These are phyloP conservation scores for Dictyostelium firmibasis DNA, from an alignment of 78 protist species.

Conservation along the genomic window DNA sequence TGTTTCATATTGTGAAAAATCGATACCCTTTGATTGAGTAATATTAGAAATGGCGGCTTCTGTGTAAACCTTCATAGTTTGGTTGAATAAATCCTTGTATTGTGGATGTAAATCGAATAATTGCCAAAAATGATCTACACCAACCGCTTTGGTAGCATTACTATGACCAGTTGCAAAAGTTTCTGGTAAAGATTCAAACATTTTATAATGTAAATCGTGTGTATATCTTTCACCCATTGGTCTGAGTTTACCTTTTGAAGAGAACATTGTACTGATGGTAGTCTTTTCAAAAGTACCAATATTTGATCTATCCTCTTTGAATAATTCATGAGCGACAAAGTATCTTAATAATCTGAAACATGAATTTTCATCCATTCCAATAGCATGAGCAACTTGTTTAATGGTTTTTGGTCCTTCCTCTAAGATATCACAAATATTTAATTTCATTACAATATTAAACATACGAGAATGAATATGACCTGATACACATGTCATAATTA, in stretches of 20 bases:
- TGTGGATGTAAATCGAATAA: background rate
- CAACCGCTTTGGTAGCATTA: background rate
- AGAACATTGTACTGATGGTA: background rate
- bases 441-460: background rate
- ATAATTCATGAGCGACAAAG: background rate
- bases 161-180: background rate
- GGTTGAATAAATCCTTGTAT: background rate
- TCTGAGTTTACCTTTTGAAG: background rate
- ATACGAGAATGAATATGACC: background rate
- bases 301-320: background rate
- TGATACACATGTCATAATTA: background rate
- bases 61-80: background rate
- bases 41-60: background rate
- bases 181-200: conserved; percentile 6
- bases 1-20: background rate
- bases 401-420: background rate
- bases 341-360: background rate
- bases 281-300: background rate
- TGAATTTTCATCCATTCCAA: background rate
- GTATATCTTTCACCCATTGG: background rate
- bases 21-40: background rate
- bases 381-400: background rate
- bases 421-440: background rate
- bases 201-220: background rate
- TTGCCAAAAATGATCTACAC: background rate